phyloP scores from a whole-genome alignment of 2,329 filamentous ascomycete genomes.

The Curvularia verruculosa region DNA sequence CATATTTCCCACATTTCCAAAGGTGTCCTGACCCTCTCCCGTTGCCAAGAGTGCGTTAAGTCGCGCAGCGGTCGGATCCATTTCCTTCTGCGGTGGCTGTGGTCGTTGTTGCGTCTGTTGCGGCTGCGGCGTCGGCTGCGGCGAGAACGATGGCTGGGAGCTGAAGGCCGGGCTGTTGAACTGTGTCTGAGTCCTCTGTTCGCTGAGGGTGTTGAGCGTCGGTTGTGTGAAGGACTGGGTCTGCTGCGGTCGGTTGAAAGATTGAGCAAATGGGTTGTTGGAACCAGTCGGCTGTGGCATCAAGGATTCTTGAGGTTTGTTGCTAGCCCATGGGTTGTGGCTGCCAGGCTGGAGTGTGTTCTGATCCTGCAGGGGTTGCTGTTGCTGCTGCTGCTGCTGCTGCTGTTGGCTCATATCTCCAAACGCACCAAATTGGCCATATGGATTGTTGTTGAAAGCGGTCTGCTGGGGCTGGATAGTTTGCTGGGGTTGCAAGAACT shows the following conservation, averaged over 20 bases:
- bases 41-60: conserved; percentile 85
- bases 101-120: conserved; percentile 48
- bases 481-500: conserved; percentile 46
- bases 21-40: conserved; percentile 95
- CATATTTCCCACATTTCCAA: conserved; percentile 94
- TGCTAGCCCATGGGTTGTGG: conserved; percentile 88
- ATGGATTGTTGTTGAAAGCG: conserved; percentile 58
- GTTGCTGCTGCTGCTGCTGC: conserved; percentile 49
- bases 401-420: conserved; percentile 43
- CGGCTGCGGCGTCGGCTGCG: conserved; percentile 49
- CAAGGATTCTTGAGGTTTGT: conserved; percentile 67
- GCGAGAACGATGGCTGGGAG: conserved; percentile 54
- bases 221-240: conserved; percentile 66
- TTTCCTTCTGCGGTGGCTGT: conserved; percentile 49
- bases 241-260: conserved; percentile 66
- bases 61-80: conserved; percentile 68
- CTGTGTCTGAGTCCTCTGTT: conserved; percentile 77
- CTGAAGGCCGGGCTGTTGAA: conserved; percentile 62
- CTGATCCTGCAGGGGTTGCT: conserved; percentile 62
- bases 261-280: conserved; percentile 92
- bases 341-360: conserved; percentile 74
- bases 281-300: conserved; percentile 89
- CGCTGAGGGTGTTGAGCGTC: conserved; percentile 75
- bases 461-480: conserved; percentile 64
- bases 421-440: conserved; percentile 45